phyloP scores from a whole-genome alignment of 2,329 filamentous ascomycete genomes.

The Alternaria brassicae region DNA sequence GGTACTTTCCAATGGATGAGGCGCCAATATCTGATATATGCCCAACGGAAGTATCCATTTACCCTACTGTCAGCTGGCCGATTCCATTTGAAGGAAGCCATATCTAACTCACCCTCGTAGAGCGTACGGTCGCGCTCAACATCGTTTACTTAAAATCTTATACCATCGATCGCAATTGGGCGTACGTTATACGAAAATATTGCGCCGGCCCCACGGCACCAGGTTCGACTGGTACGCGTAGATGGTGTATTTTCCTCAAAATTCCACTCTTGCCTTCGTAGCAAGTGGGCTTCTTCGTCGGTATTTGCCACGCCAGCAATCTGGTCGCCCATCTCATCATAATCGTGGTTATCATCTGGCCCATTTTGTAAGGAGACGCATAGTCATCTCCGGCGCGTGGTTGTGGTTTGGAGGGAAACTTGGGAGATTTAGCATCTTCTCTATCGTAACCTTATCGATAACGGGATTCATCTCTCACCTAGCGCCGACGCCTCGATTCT shows the following conservation, averaged over 20 bases:
- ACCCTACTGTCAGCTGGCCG: conserved; percentile 50
- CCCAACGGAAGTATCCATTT: conserved; percentile 49
- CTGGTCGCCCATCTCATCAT: conserved; percentile 18
- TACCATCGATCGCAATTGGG: conserved; percentile 66
- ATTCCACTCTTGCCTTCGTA: conserved; percentile 36
- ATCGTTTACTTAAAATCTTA: conserved; percentile 83
- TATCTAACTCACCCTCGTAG: conserved; percentile 26
- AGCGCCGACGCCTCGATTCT: background rate
- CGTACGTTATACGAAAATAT: conserved; percentile 65
- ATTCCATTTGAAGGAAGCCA: conserved; percentile 31
- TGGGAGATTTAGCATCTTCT: background rate
- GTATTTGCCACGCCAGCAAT: conserved; percentile 11
- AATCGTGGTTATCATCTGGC: background rate
- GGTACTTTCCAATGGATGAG: background rate
- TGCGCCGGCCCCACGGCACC: conserved; percentile 57
- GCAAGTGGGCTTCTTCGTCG: conserved; percentile 41
- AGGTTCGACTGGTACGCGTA: conserved; percentile 7
- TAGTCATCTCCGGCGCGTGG: background rate
- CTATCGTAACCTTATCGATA: conserved; percentile 3
- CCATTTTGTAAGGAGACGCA: conserved; percentile 6
- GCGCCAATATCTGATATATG: conserved; percentile 30
- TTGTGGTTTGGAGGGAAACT: background rate
- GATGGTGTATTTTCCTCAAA: conserved; percentile 30
- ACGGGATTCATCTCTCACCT: background rate
- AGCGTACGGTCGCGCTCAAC: conserved; percentile 67